Evolutionary conservation across 768 basidiomycete genomes (phyloP), one percentile per base, ranked within the genome.

Genomic region (Lactarius pseudohatsudake): DNA sequence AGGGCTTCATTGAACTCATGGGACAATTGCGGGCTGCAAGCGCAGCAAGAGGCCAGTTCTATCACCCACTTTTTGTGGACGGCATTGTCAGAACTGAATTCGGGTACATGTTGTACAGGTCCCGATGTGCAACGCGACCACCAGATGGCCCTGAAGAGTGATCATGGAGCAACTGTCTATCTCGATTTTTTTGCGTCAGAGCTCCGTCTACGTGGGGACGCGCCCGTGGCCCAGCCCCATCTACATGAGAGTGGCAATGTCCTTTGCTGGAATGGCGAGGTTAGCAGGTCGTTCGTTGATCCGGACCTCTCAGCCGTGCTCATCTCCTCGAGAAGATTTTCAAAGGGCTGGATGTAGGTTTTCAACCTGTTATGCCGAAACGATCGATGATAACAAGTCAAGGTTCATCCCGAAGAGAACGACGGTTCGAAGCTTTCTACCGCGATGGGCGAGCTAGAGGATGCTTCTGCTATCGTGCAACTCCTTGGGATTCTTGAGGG

Each of bases 261-360:
- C 3, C 76, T 95, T 32, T 93, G 91, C 72, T 95, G 90, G 90
- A 94, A 93, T 72, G 93, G 94, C 67, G 91, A 95, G 80, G 91
- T 88, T 56, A 56, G 76, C 76, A 18, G 36, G 30, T 5, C 13
- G 43, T 28, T 32, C 56, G 11, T 26, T 40, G 43, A 22, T 61
- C n/a, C 36, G 32, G 3, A 18, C 20, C 6, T 34, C 13, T 55
- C 16, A 11, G 8, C 38, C 32, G 16, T 61, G 20, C 40, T 38
- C 50, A 57, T 47, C 9, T 32, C 36, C 45, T 69, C 22, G 36
- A 34, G 41, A 63, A 86, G 85, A 81, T 94, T 32, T 95, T 96
- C 69, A 87, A 91, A 69, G 93, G 93, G 7, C 72, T 92, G n/a
- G 79, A 89, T 75, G 92, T 91, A 62, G 64, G 81, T 73, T 10